phyloP scores from a whole-genome alignment of 768 basidiomycete genomes.

The Mycena amicta region DNA sequence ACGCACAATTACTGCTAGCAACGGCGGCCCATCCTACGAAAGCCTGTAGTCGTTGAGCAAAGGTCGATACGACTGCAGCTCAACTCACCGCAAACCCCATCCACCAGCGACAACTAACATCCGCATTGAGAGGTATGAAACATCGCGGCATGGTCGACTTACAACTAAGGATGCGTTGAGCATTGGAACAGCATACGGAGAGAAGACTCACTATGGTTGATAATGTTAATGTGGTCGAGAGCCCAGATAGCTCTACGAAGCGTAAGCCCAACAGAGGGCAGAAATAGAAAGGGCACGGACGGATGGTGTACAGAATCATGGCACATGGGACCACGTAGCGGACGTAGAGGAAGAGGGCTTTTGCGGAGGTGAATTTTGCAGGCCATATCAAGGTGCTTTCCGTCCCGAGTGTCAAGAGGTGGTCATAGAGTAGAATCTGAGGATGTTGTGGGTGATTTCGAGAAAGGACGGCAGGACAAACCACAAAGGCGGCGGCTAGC shows the following conservation, averaged over 20 bases:
- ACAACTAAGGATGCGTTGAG: slow-evolving; percentile 10
- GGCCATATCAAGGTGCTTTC: slow-evolving; percentile 19
- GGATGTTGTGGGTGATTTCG: background rate
- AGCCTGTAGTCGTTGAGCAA: slow-evolving; percentile 3
- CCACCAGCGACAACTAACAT: slow-evolving; percentile 10
- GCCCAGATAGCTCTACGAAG: slow-evolving; percentile 9
- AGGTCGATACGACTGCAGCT: background rate
- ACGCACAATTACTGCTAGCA: slow-evolving; percentile 17
- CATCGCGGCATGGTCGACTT: background rate
- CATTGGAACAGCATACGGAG: background rate
- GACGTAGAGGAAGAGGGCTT: slow-evolving; percentile 14
- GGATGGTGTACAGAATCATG: slow-evolving; percentile 13
- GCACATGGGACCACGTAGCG: slow-evolving; percentile 16
- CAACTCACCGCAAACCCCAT: slow-evolving; percentile 18
- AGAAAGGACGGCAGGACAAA: slow-evolving; percentile 1
- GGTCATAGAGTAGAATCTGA: slow-evolving; percentile 22
- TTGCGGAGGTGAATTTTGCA: slow-evolving; percentile 7
- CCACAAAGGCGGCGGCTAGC: slow-evolving; percentile 16
- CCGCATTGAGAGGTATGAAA: background rate
- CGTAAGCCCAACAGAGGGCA: background rate
- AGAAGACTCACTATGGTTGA: slow-evolving; percentile 2
- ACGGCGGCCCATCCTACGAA: slow-evolving; percentile 14
- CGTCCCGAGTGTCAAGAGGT: slow-evolving; percentile 13
- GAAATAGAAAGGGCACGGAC: background rate
- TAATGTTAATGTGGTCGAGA: background rate